These are phyloP conservation scores for Pyrus pyrifolia DNA, from an alignment of 306 rosid species.

Conservation along the genomic window DNA sequence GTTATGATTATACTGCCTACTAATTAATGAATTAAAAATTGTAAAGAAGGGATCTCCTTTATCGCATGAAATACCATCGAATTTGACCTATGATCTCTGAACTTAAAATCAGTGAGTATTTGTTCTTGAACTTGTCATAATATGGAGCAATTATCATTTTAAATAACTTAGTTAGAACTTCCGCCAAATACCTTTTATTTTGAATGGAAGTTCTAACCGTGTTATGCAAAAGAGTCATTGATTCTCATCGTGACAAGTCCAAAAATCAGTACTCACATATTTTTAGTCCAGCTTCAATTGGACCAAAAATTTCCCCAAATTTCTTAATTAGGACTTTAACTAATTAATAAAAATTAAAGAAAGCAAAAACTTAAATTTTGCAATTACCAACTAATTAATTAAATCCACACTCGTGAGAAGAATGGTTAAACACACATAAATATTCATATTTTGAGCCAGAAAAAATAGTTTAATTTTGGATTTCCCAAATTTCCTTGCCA, in stretches of 20 bases:
- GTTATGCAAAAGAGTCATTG: background rate
- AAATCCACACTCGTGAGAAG: background rate
- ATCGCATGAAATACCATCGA: too few relatives aligned
- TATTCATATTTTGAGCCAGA: background rate
- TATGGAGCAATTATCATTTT: background rate
- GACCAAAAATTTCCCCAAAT: background rate
- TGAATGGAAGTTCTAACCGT: background rate
- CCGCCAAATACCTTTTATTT: too few relatives aligned
- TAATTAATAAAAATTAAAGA: background rate
- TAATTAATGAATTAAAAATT: constrained; percentile 24
- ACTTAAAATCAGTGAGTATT: too few relatives aligned
- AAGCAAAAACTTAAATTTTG: background rate
- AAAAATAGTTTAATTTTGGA: background rate
- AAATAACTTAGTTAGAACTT: too few relatives aligned
- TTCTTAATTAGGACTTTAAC: background rate
- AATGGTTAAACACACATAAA: too few relatives aligned
- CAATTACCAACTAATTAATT: background rate
- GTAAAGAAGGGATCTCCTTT: background rate
- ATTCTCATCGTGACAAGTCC: background rate
- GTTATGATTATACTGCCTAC: constrained; percentile 6
- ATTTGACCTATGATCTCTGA: too few relatives aligned
- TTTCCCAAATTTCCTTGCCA: too few relatives aligned
- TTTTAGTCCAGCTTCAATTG: too few relatives aligned
- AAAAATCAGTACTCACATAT: too few relatives aligned
- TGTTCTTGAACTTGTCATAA: too few relatives aligned